These are phyloP conservation scores for Prinsepia uniflora DNA, from an alignment of 306 rosid species.

Conservation along the genomic window DNA sequence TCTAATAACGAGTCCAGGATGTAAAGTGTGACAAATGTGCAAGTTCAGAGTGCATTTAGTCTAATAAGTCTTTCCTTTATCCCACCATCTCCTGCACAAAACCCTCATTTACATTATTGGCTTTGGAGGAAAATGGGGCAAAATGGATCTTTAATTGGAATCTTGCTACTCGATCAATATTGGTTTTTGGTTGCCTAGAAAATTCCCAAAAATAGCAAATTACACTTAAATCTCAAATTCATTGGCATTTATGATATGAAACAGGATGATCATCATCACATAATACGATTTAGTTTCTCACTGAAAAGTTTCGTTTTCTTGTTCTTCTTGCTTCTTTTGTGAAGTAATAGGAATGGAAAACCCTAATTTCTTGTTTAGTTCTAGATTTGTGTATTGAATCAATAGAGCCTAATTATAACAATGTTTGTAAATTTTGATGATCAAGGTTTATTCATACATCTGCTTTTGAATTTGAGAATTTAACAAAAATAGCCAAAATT, in stretches of 20 bases:
- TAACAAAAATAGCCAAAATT: too few species aligned
- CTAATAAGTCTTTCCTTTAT: too few species aligned
- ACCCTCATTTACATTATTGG: not conserved
- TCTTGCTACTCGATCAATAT: too few species aligned
- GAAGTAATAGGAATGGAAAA: not conserved
- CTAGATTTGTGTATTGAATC: not conserved
- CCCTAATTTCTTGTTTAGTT: slow-evolving; percentile 1
- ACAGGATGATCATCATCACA: not conserved
- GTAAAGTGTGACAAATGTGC: too few species aligned
- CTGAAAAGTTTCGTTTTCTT: not conserved
- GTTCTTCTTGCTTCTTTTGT: not conserved
- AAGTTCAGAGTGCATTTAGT: too few species aligned
- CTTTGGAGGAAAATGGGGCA: not conserved
- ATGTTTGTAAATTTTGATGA: too few species aligned
- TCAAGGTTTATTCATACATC: too few species aligned
- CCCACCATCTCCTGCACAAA: not conserved
- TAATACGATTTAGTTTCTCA: not conserved
- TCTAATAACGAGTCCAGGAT: too few species aligned
- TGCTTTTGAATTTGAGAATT: too few species aligned
- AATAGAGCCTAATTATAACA: not conserved
- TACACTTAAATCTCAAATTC: not conserved
- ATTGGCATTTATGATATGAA: not conserved
- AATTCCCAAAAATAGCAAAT: not conserved
- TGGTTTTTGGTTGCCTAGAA: not conserved
- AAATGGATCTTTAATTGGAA: not conserved